Evolutionary conservation across 441 rosid genomes (phyloP), one percentile per base, ranked within the genome.

Genomic region (Populus tomentosa): DNA sequence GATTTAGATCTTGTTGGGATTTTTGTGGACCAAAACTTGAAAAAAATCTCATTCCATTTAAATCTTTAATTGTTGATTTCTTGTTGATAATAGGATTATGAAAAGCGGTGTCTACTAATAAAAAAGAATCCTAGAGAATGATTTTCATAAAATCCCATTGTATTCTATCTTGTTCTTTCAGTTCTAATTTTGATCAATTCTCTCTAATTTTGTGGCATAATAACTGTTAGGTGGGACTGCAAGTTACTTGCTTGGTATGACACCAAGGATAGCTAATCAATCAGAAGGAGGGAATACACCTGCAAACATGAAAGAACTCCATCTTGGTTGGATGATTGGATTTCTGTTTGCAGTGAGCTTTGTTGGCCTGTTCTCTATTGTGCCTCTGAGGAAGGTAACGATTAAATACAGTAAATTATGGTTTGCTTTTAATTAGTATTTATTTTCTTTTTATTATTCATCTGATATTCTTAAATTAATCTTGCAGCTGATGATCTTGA

Each of bases 311-410:
- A 94, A 94, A 89, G 73, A 46, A 21, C 95, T 91, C 67, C 79
- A 86, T 1, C 69, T 91, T 65, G 90, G 92, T 50, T 94, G 98
- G 98, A 88, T 94, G 68, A 90, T 89, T 36, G 95, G 85, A 21
- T 94, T 93, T 68, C 95, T 93, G 18, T 91, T 94, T 64, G 76
- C 77, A 73, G 97, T 93, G 61, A 94, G 98, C 88, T 94, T 94
- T 75, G 86, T 93, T 64, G 98, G 98, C 13, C 81, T 94, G 83
- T 93, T 94, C 85, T 90, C 95, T 61, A 89, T 94, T 20, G 89
- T 93, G 35, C 88, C 94, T 23, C 91, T 94, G 20, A 84, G 98
- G 83, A 93, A 89, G 92, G 97, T 90, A 61, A 10, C 59, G 70
- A 36, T 30, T 67, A 18, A 38, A 11, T 16, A 4, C 6, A 69